Evolutionary conservation across 1,284 basidiomycete genomes (phyloP).

Genomic region (Megacollybia platyphylla): DNA sequence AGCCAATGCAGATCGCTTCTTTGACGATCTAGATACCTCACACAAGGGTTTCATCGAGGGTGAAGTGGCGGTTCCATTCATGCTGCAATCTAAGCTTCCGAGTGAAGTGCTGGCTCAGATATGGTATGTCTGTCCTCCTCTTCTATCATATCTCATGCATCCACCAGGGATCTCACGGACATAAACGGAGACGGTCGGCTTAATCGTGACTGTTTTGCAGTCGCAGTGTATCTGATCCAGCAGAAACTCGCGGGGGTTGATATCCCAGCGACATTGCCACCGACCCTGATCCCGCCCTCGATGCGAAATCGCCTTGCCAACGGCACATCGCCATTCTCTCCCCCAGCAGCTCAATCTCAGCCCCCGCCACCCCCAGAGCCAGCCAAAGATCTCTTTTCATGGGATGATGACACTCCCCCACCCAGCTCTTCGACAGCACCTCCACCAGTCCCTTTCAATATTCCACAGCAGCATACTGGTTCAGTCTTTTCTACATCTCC

Average conservation of each 20-base stretch:
- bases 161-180: constrained; percentile 82
- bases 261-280: constrained; percentile 63
- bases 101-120: constrained; percentile 81
- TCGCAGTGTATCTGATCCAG: constrained; percentile 94
- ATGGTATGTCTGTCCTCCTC: constrained; percentile 48
- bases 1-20: constrained; percentile 69
- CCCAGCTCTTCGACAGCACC: constrained; percentile 25
- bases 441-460: constrained; percentile 10
- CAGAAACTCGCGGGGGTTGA: constrained; percentile 78
- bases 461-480: constrained; percentile 9
- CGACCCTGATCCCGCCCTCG: constrained; percentile 72
- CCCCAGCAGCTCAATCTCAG: constrained; percentile 17
- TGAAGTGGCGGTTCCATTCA: constrained; percentile 91
- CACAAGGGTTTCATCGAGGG: constrained; percentile 82
- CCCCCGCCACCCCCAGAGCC: constrained; percentile 18
- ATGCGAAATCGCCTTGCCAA: constrained; percentile 29
- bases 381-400: constrained; percentile 28
- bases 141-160: constrained; percentile 6
- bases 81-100: constrained; percentile 84
- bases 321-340: constrained; percentile 21
- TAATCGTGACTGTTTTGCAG: constrained; percentile 89
- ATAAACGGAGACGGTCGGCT: constrained; percentile 82
- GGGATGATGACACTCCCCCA: constrained; percentile 55
- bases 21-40: constrained; percentile 67
- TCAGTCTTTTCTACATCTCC: constrained; percentile 4